Evolutionary conservation across 257 asterid species (phyloP).

Genomic region (Solanum virginianum): DNA sequence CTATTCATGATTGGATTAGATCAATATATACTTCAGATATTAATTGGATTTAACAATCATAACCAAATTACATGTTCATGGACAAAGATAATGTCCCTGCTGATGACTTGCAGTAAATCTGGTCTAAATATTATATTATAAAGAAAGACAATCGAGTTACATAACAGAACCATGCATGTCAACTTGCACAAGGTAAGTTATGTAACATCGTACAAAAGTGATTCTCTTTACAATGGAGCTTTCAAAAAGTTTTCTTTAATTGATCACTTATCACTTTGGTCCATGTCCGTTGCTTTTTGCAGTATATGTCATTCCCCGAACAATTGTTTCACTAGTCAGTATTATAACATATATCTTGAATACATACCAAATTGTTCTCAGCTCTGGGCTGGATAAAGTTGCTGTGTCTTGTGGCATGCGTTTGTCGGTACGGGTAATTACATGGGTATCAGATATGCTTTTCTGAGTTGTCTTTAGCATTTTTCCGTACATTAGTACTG

Average conservation of each 20-base stretch:
- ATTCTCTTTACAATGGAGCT: not conserved
- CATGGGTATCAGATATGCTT: not conserved
- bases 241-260: not conserved
- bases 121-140: not conserved
- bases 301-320: not conserved
- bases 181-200: not conserved
- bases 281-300: not conserved
- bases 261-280: not conserved
- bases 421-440: not conserved
- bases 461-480: not conserved
- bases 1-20: not conserved
- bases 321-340: not conserved
- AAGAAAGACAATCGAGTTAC: not conserved
- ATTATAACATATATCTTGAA: not conserved
- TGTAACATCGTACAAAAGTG: not conserved
- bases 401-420: not conserved
- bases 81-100: not conserved
- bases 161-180: not conserved
- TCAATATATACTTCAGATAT: not conserved
- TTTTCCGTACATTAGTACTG: not conserved
- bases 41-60: not conserved
- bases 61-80: not conserved
- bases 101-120: not conserved
- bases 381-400: not conserved
- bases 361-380: not conserved